These are phyloP conservation scores for Aspergillus biplanus DNA, from an alignment of 495 filamentous ascomycete genomes.

Conservation along the genomic window DNA sequence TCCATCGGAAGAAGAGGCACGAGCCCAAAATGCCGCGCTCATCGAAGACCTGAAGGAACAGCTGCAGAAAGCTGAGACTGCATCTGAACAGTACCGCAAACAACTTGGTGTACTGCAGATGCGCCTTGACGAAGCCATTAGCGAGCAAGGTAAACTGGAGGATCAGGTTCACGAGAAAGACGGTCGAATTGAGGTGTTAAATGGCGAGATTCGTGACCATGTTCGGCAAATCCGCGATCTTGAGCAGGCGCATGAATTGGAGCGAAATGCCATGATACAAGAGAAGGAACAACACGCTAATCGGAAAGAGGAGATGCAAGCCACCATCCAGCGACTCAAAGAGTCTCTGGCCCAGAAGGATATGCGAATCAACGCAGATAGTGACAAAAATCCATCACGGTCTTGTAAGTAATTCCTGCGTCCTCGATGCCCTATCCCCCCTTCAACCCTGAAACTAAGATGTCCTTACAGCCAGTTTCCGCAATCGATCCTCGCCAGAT, in stretches of 20 bases:
- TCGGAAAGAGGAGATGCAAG: constrained; percentile 85
- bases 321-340: constrained; percentile 85
- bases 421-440: not conserved
- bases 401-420: constrained; percentile 61
- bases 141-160: constrained; percentile 83
- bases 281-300: constrained; percentile 87
- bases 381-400: constrained; percentile 66
- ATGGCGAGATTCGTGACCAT: constrained; percentile 78
- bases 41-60: constrained; percentile 85
- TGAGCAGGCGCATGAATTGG: constrained; percentile 86
- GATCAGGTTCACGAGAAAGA: constrained; percentile 83
- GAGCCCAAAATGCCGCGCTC: constrained; percentile 72
- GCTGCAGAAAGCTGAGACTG: constrained; percentile 76
- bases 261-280: constrained; percentile 82
- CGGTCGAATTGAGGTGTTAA: constrained; percentile 74
- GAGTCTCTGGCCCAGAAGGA: constrained; percentile 79
- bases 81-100: constrained; percentile 79
- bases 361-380: constrained; percentile 58
- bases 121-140: constrained; percentile 80
- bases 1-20: constrained; percentile 62
- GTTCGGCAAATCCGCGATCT: constrained; percentile 82
- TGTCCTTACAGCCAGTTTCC: constrained; percentile 55
- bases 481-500: constrained; percentile 49
- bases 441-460: constrained; percentile 30
- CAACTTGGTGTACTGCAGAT: constrained; percentile 84